Base-by-base conservation (phyloP, 345 rosid species). In the Euclidium syriacum region DNA sequence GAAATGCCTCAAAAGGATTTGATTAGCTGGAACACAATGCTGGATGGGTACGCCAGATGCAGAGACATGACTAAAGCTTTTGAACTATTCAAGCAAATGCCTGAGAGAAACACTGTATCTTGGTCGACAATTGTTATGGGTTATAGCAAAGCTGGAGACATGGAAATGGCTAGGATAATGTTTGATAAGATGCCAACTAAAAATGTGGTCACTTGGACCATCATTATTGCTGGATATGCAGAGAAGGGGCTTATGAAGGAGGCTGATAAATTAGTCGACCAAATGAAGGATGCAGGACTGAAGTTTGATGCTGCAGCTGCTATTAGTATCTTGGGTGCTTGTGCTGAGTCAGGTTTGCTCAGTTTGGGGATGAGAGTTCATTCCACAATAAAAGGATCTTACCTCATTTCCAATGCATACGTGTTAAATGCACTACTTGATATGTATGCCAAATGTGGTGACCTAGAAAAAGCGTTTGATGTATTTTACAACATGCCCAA, bases 121-220 rank as follows among this genome's bases (percentile, higher is more conserved):
- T 91, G 98, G 98, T 86, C 96, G 5, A 84, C 91, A 0, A 78
- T 88, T 85, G 74, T 91, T 65, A 79, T 73, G 59, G 96, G 95
- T 49, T 85, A 83, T 57, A 54, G 88, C 29, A 83, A 78, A 74
- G 81, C 81, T 12, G 91, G 94, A 26, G 94, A 92, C 68, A 78
- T 87, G 85, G 91, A 85, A 33, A 87, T 83, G 85, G 98, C 98
- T 16, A 80, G 80, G 62, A 46, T 85, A 64, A 62, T 87, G 67
- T 92, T 92, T 71, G 95, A 92, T 52, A 75, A 49, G 72, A 87
- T 92, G 97, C 98, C 91, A 3, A 65, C 59, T 18, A 92, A 79
- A 77, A 89, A 71, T 49, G 53, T 85, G 55, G 88, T 92, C 68
- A 56, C 97, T 10, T 92, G 98, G 98, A 89, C 95, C 20, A 85